Evolutionary conservation across 2,329 filamentous ascomycete species (phyloP).

Genomic region (Ceratocystis cacaofunesta): DNA sequence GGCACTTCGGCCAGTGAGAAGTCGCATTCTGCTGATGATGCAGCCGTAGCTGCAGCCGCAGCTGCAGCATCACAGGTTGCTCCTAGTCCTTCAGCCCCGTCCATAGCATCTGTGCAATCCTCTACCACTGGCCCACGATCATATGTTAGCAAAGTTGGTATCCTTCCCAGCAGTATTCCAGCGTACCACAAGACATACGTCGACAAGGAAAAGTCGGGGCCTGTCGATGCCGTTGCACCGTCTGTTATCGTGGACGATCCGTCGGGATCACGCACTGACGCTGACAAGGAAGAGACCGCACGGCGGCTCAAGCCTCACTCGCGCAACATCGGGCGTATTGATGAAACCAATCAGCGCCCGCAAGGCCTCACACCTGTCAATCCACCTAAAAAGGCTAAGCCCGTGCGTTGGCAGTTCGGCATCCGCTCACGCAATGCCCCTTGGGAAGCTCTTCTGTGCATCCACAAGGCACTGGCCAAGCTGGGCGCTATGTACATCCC

Average conservation of each 20-base stretch:
- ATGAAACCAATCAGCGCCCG: constrained; percentile 38
- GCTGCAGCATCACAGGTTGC: constrained; percentile 1
- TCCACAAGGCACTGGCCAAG: constrained; percentile 80
- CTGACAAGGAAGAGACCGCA: constrained; percentile 68
- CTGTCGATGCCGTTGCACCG: constrained; percentile 28
- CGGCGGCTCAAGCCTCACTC: constrained; percentile 76
- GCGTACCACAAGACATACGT: constrained; percentile 85
- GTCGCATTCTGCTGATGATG: not conserved
- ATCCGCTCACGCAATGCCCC: constrained; percentile 89
- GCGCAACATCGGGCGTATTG: constrained; percentile 47
- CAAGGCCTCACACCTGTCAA: constrained; percentile 48
- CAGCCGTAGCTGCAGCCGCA: not conserved
- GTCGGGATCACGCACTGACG: constrained; percentile 41
- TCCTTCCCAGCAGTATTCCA: constrained; percentile 80
- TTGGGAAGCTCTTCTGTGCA: constrained; percentile 84
- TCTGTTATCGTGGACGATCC: constrained; percentile 34
- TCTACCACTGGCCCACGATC: constrained; percentile 37
- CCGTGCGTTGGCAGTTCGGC: constrained; percentile 93
- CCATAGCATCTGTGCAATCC: constrained; percentile 33
- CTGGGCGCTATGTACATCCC: constrained; percentile 79
- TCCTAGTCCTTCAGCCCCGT: constrained; percentile 37
- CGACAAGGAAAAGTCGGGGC: constrained; percentile 48
- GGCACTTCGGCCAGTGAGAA: not conserved
- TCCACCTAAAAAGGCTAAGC: constrained; percentile 56
- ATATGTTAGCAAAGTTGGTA: constrained; percentile 72